Evolutionary conservation across 2,329 filamentous ascomycete genomes (phyloP).

Genomic region (Amauroascus niger): DNA sequence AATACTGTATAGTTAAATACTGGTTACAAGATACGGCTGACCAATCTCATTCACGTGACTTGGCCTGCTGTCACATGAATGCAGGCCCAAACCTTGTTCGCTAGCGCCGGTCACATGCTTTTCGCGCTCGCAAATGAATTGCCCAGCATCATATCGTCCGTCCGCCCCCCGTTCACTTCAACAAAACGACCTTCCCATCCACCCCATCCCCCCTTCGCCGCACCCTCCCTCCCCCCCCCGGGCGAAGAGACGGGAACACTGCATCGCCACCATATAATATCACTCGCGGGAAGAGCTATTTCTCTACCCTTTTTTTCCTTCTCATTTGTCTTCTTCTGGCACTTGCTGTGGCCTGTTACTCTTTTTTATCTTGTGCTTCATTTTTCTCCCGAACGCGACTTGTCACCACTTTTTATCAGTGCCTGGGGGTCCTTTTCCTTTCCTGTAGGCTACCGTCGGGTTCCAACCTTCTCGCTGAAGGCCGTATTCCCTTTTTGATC

Average conservation of each 20-base stretch:
- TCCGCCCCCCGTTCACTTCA: not conserved
- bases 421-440: not conserved
- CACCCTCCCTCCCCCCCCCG: not conserved
- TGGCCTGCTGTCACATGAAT: constrained; percentile 3
- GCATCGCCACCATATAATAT: not conserved
- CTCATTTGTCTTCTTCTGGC: not conserved
- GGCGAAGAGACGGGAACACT: not conserved
- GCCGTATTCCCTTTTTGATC: not conserved
- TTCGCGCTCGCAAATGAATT: too few species aligned
- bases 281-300: not conserved
- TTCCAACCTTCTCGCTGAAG: not conserved
- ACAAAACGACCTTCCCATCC: not conserved
- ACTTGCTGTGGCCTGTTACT: not conserved
- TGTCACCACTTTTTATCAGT: not conserved
- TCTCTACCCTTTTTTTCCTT: not conserved
- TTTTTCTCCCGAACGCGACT: not conserved
- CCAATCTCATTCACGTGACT: constrained; percentile 1
- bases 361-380: not conserved
- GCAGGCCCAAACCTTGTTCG: not conserved
- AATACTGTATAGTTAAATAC: not conserved
- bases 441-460: constrained; percentile 2
- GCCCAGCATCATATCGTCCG: not conserved
- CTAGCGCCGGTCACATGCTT: constrained; percentile 12
- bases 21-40: not conserved
- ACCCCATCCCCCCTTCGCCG: not conserved